Evolutionary conservation across 768 basidiomycete genomes (phyloP), one percentile per base, ranked within the genome.

Genomic region (Agrocybe pediades): DNA sequence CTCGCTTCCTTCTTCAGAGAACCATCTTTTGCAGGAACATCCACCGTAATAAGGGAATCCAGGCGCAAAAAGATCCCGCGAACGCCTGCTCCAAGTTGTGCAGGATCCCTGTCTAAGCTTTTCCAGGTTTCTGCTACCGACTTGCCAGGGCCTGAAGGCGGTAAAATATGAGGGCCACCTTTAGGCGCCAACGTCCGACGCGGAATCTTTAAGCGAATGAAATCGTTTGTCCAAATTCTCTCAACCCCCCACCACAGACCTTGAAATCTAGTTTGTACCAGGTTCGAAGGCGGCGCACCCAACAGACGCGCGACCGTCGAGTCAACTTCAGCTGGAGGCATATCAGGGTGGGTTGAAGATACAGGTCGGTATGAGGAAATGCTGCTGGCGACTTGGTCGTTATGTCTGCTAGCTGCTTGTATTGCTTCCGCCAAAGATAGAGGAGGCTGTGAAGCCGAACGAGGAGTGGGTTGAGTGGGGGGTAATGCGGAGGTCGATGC

Each of bases 181-280:
- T 74, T 61, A 6, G 89, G 88, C 11, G 88, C 88, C 51, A 92
- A 75, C 56, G 83, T 82, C 27, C 76, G 72, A 33, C 90, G 80
- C 1, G 85, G 79, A 21, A 88, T 68, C 62, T 90, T 90, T 45
- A 96, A 74, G 20, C 93, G 82, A 30, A 95, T 81, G 51, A 95
- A 80, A 57, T 96, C 93, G 54, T 88, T 90, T 4, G 80, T 74
- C 92, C 93, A 96, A 49, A 95, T 90, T 25, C 90, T 80, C 63
- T 95, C 93, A 1, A 86, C 83, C 7, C 94, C 94, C 87, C 89
- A 90, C 92, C 92, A 96, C 7, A 95, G 64, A 1, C 90, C 90
- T 63, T 92, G 89, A 64, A 84, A 92, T 39, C 84, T 75, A 45
- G 71, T 78, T 62, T 89, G 87, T 0, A 69, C 71, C 9, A 62